Conservation (phyloP, 1,284 basidiomycete species). For the Malassezia obtusa region DNA sequence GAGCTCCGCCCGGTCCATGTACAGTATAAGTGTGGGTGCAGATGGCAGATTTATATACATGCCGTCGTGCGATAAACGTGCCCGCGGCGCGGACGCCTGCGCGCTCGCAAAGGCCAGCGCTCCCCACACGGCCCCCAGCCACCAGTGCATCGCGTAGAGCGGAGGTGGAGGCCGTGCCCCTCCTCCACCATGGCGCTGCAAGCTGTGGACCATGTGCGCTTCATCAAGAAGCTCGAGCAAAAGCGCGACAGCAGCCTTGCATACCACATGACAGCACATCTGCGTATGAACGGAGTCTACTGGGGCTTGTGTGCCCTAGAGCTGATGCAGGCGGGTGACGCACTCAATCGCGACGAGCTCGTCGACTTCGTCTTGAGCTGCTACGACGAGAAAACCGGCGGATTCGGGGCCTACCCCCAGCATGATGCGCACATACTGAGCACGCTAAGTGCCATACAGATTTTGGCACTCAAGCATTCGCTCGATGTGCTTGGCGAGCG, state of each 20-base stretch:
- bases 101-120: neutral
- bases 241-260: conserved; percentile 43
- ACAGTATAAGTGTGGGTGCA: neutral
- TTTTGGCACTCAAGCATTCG: conserved; percentile 74
- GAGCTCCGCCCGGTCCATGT: neutral
- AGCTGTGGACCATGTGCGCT: conserved; percentile 12
- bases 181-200: conserved; percentile 5
- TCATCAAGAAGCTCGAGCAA: conserved; percentile 17
- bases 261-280: conserved; percentile 85
- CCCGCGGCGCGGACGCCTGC: neutral
- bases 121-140: neutral
- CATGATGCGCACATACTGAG: conserved; percentile 84
- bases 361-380: conserved; percentile 83
- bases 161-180: no score
- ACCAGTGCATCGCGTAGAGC: no score
- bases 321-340: conserved; percentile 67
- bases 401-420: conserved; percentile 78
- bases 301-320: conserved; percentile 86
- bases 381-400: conserved; percentile 63
- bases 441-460: conserved; percentile 83
- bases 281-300: conserved; percentile 90
- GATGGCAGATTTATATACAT: conserved; percentile 4
- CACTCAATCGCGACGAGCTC: conserved; percentile 70
- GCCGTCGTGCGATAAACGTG: conserved; percentile 9
- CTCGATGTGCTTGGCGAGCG: conserved; percentile 55